Conservation (phyloP, 768 basidiomycete genomes). For the Pisolithus albus region DNA sequence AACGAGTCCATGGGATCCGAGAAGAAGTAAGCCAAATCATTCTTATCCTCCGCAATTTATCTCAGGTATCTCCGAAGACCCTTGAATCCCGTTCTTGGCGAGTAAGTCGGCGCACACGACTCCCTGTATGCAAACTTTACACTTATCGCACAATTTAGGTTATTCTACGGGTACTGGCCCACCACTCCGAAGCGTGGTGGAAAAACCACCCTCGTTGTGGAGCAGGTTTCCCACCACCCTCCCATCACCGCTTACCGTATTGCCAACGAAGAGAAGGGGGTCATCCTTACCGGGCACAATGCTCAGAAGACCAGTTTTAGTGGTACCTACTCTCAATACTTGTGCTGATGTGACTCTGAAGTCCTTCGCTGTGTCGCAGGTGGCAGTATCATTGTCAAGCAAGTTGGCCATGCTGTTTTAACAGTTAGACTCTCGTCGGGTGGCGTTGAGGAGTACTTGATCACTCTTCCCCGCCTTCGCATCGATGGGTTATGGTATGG, state of each 20-base stretch:
- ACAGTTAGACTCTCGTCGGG: constrained; percentile 57
- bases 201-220: constrained; percentile 77
- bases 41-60: not conserved
- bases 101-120: constrained; percentile 44
- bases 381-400: constrained; percentile 80
- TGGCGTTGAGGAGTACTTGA: constrained; percentile 65
- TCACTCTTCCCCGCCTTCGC: constrained; percentile 85
- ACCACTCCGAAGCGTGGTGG: constrained; percentile 59
- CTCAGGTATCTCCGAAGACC: constrained; percentile 46
- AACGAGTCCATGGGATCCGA: constrained; percentile 96
- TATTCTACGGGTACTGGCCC: constrained; percentile 90
- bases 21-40: constrained; percentile 67
- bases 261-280: constrained; percentile 69
- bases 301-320: constrained; percentile 96
- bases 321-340: constrained; percentile 33
- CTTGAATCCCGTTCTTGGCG: constrained; percentile 91
- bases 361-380: constrained; percentile 28
- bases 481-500: constrained; percentile 94
- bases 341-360: not conserved
- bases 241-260: constrained; percentile 86
- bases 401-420: constrained; percentile 89
- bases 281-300: constrained; percentile 78
- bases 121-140: not conserved
- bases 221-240: constrained; percentile 96
- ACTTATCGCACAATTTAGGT: constrained; percentile 31